Percentiles rank a stretch among this genome's conserved stretches.
phyloP scores from a whole-genome alignment of 495 filamentous ascomycete species.

The Parathielavia hyrcaniae region DNA sequence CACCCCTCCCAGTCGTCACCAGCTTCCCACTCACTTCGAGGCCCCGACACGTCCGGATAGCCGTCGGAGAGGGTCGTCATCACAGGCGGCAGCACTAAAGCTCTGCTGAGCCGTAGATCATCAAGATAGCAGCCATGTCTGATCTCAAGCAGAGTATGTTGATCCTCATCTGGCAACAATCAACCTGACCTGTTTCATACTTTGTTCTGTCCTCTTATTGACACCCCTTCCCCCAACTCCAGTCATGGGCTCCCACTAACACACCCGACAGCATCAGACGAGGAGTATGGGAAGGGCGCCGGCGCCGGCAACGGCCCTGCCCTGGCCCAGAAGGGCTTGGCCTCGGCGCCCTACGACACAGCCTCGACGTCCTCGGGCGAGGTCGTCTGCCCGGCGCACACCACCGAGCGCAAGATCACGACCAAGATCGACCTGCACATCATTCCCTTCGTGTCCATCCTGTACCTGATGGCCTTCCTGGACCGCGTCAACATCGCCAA shows the following conservation, averaged over 20 bases:
- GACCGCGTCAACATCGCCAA: constrained; percentile 75
- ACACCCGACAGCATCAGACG: constrained; percentile 2
- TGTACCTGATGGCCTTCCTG: constrained; percentile 83
- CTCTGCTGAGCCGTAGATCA: not conserved
- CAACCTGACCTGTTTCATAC: not conserved
- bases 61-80: not conserved
- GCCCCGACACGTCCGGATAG: not conserved
- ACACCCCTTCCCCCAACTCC: not conserved
- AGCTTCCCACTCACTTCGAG: not conserved
- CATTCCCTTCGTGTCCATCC: constrained; percentile 71
- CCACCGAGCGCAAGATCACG: constrained; percentile 60
- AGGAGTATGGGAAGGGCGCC: constrained; percentile 5
- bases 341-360: not conserved
- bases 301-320: not conserved
- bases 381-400: constrained; percentile 28
- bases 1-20: not conserved
- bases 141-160: constrained; percentile 13
- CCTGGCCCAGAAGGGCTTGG: not conserved
- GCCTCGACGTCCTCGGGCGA: not conserved
- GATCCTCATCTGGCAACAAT: not conserved
- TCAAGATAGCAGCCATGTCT: constrained; percentile 1
- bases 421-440: constrained; percentile 73
- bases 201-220: not conserved
- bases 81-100: not conserved
- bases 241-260: not conserved